Base-by-base conservation (phyloP, 371 early-diverging fungal species). In the Zychaea mexicana region DNA sequence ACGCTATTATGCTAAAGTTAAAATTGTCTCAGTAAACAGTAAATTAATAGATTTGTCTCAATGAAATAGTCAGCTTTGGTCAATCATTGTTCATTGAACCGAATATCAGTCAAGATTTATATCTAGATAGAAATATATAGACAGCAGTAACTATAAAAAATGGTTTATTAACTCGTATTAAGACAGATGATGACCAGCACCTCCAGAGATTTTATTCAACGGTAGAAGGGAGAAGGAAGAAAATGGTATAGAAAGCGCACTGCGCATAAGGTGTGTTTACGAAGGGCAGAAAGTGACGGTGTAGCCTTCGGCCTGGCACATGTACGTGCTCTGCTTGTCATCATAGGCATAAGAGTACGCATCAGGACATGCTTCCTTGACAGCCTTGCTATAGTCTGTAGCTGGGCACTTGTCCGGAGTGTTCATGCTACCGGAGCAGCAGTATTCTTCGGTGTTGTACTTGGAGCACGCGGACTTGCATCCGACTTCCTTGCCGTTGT, bases 331-430 rank as follows among this genome's bases (percentile, higher is more conserved):
- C 1, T 75, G 73, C n/a, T 57, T 58, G 66, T 85, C 85, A 64
- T 85, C 85, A 52, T 78, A 82, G 27, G 81, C 80, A 71, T 73
- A 85, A 27, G 73, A 69, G 63, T 79, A 79, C 13, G 68, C 65
- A 53, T 76, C 66, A 52, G 79, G 79, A 32, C 79, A 79, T 3
- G 52, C 62, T 4, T 49, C n/a, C 56, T 79, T 74, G 45, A 76
- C 57, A 12, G 45, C 42, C 21, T 62, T 57, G 15, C 76, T 69
- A 59, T 67, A 79, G 19, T 60, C 49, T 52, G 72, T 74, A 8
- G 69, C 46, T 7, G 56, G 61, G 64, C 79, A 79, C 7, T 63
- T 72, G 6, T 61, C 64, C 2, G 69, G 58, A 30, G 59, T 69
- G 58, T 71, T 65, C 36, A 61, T 57, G 21, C 22, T 39, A 10